Base-by-base conservation (phyloP, 176 grass and related monocot species). In the Panicum miliaceum region DNA sequence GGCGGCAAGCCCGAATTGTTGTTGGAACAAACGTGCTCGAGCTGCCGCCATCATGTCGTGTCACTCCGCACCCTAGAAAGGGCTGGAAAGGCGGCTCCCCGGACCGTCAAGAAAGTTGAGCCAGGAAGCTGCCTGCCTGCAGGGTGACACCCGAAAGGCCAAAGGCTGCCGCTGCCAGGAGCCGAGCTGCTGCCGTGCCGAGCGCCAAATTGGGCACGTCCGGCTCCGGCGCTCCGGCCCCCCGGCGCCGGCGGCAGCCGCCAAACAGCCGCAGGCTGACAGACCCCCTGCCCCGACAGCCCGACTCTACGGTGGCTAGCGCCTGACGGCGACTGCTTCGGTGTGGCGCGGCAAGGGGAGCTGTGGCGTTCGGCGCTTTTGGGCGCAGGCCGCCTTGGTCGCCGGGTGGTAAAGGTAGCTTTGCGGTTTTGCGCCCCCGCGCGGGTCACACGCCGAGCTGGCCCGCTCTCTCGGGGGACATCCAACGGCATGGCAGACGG, bases 81-180 rank as follows among this genome's bases (percentile, higher is more conserved):
- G 82, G 61, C 68, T 67, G n/a, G 12, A 78, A 71, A 36, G 26
- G 58, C 8, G 45, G 50, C 29, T 2, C 46, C 82, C 81, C 78
- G 76, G 73, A 93, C 37, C 48, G 80, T 62, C 22, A 15, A 37
- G 46, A 76, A 77, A 70, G 62, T 61, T 0, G 48, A 25, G 54
- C 42, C 84, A 75, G 90, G 73, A 77, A 46, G 40, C 7, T 94
- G 86, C 89, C 84, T 32, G 89, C 84, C 46, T 40, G 65, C 25
- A 1, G 80, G 86, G 86, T 43, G 68, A 72, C 75, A 78, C 71
- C 7, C 9, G 10, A 11, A 47, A 76, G 29, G 29, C 29, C 29
- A 32, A 80, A 69, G 79, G 88, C 71, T 89, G 81, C 80, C 52
- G 10, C 69, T 69, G 67, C 38, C 20, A 60, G 8, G 68, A 1